phyloP scores from a whole-genome alignment of 306 rosid genomes.

The Trifolium fragiferum region DNA sequence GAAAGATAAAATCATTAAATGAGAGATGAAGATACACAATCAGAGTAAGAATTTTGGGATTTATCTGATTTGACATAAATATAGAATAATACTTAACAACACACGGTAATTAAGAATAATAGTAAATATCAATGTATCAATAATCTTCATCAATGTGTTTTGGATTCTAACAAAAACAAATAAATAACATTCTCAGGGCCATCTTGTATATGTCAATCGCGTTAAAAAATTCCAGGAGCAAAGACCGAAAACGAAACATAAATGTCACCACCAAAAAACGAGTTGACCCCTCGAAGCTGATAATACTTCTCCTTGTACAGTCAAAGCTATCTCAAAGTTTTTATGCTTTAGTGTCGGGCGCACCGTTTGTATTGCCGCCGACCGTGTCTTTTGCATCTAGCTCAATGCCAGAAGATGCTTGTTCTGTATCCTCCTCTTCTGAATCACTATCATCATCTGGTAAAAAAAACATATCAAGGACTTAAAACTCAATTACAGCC shows the following conservation, averaged over 20 bases:
- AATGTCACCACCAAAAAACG: constrained; percentile 22
- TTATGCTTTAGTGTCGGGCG: constrained; percentile 41
- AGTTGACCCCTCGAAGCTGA: constrained; percentile 6
- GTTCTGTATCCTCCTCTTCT: constrained; percentile 38
- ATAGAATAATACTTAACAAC: background rate
- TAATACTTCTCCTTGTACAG: constrained; percentile 8
- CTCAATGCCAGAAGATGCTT: constrained; percentile 43
- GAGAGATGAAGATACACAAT: background rate
- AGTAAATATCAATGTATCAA: background rate
- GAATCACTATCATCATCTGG: constrained; percentile 50
- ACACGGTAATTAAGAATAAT: background rate
- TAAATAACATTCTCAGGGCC: constrained; percentile 5
- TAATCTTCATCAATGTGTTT: background rate
- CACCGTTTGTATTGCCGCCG: constrained; percentile 1
- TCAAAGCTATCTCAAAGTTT: constrained; percentile 10
- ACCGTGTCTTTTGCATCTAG: constrained; percentile 16
- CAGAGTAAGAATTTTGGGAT: background rate
- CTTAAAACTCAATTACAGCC: background rate
- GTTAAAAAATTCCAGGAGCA: constrained; percentile 27
- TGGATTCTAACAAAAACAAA: background rate
- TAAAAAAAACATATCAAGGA: background rate
- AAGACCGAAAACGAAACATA: constrained; percentile 1
- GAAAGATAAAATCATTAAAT: background rate
- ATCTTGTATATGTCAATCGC: constrained; percentile 2
- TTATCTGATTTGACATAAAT: background rate